phyloP scores from a whole-genome alignment of 1,139 yeast species.

The Geotrichum aggregatum region DNA sequence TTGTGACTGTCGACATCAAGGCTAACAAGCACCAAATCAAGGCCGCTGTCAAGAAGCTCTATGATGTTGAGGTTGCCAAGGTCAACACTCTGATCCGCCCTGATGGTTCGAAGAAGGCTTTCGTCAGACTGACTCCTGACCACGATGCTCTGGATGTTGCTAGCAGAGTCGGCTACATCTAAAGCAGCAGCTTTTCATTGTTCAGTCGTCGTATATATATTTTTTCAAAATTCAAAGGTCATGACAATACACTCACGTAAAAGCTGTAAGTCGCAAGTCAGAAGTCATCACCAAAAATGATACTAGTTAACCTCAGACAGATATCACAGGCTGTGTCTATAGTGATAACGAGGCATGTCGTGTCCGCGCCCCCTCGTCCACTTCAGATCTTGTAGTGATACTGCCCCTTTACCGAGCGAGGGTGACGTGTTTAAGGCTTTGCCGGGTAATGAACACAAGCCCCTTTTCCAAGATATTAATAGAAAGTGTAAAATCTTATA shows the following conservation, averaged over 20 bases:
- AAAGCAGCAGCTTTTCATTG: conserved; percentile 39
- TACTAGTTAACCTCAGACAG: too few relatives aligned
- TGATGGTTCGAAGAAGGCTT: conserved; percentile 99
- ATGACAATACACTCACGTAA: not conserved
- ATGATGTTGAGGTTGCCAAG: conserved; percentile 90
- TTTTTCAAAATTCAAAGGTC: not conserved
- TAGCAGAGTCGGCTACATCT: conserved; percentile 98
- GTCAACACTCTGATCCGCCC: conserved; percentile 97
- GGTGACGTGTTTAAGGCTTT: not conserved
- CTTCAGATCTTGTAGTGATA: not conserved
- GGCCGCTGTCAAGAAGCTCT: conserved; percentile 96
- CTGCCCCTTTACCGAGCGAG: not conserved
- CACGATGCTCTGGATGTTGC: conserved; percentile 99
- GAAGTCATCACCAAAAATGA: too few relatives aligned
- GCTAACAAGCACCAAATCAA: conserved; percentile 98
- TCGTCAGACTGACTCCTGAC: conserved; percentile 98
- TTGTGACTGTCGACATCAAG: conserved; percentile 94
- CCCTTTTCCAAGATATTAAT: not conserved
- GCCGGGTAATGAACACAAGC: not conserved
- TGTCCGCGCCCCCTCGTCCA: not conserved
- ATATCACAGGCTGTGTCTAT: not conserved
- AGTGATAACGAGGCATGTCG: not conserved
- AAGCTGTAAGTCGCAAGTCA: too few relatives aligned
- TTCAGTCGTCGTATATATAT: conserved; percentile 7
- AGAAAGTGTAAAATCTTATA: too few relatives aligned